A percentile compares a stretch with the other conserved stretches of the same genome.
Evolutionary conservation across 371 early-diverging fungal genomes (phyloP).

Genomic region (Saksenaea vasiformis): DNA sequence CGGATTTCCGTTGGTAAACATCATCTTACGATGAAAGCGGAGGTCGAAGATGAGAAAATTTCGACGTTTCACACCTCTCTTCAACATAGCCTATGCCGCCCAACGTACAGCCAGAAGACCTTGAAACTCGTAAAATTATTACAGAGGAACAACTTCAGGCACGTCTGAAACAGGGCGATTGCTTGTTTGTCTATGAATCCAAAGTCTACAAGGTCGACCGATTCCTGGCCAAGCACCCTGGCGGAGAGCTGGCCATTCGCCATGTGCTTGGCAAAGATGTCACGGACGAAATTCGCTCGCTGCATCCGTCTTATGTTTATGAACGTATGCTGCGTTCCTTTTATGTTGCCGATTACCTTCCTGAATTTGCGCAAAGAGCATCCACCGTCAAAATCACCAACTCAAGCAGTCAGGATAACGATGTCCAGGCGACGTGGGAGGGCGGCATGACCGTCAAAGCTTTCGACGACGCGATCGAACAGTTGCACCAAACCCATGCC

Average conservation of each 20-base stretch:
- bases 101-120: constrained; percentile 23
- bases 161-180: constrained; percentile 63
- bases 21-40: background rate
- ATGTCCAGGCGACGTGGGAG: constrained; percentile 28
- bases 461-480: constrained; percentile 33
- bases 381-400: background rate
- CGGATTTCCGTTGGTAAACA: too few species aligned
- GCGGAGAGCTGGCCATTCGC: constrained; percentile 84
- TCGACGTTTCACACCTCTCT: background rate
- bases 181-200: constrained; percentile 71
- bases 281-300: constrained; percentile 85
- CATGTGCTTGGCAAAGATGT: constrained; percentile 90
- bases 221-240: constrained; percentile 86
- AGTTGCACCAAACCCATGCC: constrained; percentile 27
- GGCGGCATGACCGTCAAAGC: constrained; percentile 36
- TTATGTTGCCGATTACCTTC: constrained; percentile 67
- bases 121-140: constrained; percentile 23
- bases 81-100: constrained; percentile 31
- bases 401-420: constrained; percentile 1
- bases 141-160: constrained; percentile 42
- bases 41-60: background rate
- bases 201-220: constrained; percentile 88
- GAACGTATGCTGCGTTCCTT: constrained; percentile 74
- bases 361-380: constrained; percentile 12
- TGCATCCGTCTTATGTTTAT: constrained; percentile 87